Percentiles rank a stretch among this genome's conserved stretches.
Evolutionary conservation across 2,329 filamentous ascomycete genomes (phyloP).

Genomic region (Pyrenophora graminea): DNA sequence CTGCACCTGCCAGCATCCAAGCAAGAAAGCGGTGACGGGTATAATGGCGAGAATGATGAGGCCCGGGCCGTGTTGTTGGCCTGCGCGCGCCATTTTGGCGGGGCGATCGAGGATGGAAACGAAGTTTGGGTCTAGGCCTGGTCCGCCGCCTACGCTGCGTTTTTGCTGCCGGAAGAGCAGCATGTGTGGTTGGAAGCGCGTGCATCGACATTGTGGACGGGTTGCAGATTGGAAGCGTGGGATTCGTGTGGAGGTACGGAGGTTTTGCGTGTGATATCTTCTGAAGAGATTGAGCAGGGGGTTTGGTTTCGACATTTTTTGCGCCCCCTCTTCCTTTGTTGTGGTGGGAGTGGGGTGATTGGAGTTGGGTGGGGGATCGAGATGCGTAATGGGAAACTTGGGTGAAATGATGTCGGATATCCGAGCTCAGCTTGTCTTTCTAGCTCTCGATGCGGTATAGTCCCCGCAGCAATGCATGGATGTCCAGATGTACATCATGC

Average conservation of each 20-base stretch:
- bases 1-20: constrained; percentile 95
- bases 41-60: constrained; percentile 84
- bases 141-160: constrained; percentile 37
- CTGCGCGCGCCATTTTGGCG: constrained; percentile 74
- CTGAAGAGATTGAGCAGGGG: constrained; percentile 41
- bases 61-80: constrained; percentile 76
- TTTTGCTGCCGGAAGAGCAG: constrained; percentile 20
- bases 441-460: constrained; percentile 23
- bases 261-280: constrained; percentile 29
- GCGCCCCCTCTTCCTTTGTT: background rate
- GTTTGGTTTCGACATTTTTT: constrained; percentile 41
- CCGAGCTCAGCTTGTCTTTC: constrained; percentile 8
- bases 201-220: constrained; percentile 43
- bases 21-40: constrained; percentile 83
- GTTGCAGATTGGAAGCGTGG: constrained; percentile 16
- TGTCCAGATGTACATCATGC: background rate
- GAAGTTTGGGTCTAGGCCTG: constrained; percentile 75
- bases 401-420: constrained; percentile 19
- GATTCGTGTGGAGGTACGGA: constrained; percentile 4
- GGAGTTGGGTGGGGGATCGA: constrained; percentile 2
- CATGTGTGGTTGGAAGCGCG: constrained; percentile 23
- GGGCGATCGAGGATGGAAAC: constrained; percentile 86
- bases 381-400: constrained; percentile 4
- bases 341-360: constrained; percentile 6
- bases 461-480: constrained; percentile 12